phyloP scores from a whole-genome alignment of 2,329 filamentous ascomycete species.

The Fusarium liriodendri region DNA sequence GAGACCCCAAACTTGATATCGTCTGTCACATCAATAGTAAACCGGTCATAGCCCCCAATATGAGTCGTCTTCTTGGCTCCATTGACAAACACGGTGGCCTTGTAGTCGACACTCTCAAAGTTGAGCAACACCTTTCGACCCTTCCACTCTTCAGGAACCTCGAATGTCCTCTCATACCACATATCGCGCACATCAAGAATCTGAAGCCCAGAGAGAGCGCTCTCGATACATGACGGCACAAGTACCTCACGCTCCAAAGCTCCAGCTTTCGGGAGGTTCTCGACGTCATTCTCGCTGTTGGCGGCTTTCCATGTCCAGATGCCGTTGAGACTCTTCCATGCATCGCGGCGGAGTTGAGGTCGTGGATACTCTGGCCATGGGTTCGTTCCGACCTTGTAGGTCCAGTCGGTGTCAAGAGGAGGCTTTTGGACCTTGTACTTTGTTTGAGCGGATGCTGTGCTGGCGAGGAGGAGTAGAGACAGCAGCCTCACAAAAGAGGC shows the following conservation, averaged over 20 bases:
- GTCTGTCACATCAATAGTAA: slow-evolving; percentile 16
- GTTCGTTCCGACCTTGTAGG: slow-evolving; percentile 60
- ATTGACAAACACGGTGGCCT: slow-evolving; percentile 28
- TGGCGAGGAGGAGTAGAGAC: background rate
- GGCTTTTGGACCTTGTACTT: slow-evolving; percentile 53
- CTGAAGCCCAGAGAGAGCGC: slow-evolving; percentile 62
- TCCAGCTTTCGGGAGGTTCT: slow-evolving; percentile 4
- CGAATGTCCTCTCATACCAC: slow-evolving; percentile 57
- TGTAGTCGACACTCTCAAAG: slow-evolving; percentile 31
- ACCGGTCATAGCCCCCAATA: slow-evolving; percentile 27
- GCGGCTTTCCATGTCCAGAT: slow-evolving; percentile 65
- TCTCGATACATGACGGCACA: slow-evolving; percentile 58
- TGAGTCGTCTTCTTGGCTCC: slow-evolving; percentile 22
- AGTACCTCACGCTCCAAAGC: slow-evolving; percentile 50
- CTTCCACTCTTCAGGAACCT: slow-evolving; percentile 13
- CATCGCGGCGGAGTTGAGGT: slow-evolving; percentile 63
- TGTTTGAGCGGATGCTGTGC: slow-evolving; percentile 7
- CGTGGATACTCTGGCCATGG: slow-evolving; percentile 70
- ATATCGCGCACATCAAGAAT: slow-evolving; percentile 54
- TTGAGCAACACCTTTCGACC: slow-evolving; percentile 12
- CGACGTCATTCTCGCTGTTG: slow-evolving; percentile 22
- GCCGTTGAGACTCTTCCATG: slow-evolving; percentile 68
- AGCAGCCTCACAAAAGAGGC: background rate
- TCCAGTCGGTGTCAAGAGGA: slow-evolving; percentile 64
- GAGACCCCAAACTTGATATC: slow-evolving; percentile 18